A percentile compares a stretch with the other conserved stretches of the same genome.
Conservation (phyloP, 2,329 filamentous ascomycete genomes). For the Huntiella bhutanensis region DNA sequence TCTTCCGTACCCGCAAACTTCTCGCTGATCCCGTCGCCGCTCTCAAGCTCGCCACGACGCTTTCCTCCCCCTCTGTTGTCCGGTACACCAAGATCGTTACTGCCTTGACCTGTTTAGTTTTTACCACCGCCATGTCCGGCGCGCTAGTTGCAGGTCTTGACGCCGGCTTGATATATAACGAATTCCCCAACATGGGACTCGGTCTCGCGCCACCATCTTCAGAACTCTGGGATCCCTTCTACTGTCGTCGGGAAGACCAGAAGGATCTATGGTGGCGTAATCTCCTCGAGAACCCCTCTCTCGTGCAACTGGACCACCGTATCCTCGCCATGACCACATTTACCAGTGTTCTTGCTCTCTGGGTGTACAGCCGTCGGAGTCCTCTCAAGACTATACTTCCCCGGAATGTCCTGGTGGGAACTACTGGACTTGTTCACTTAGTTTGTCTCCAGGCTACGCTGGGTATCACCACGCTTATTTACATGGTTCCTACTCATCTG, state of each 20-base stretch:
- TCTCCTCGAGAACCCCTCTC: conserved; percentile 87
- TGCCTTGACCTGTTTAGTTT: conserved; percentile 56
- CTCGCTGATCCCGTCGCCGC: conserved; percentile 47
- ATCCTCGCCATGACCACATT: conserved; percentile 83
- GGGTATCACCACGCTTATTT: conserved; percentile 79
- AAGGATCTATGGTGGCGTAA: conserved; percentile 93
- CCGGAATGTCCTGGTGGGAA: conserved; percentile 42
- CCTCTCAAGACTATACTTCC: conserved; percentile 40
- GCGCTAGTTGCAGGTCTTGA: conserved; percentile 88
- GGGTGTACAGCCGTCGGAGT: conserved; percentile 57
- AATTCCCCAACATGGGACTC: conserved; percentile 88
- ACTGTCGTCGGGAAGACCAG: conserved; percentile 57
- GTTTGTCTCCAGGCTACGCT: conserved; percentile 65
- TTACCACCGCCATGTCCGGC: conserved; percentile 81
- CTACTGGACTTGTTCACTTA: conserved; percentile 66
- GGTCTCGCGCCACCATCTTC: conserved; percentile 62
- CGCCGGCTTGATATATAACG: conserved; percentile 94
- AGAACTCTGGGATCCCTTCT: conserved; percentile 74
- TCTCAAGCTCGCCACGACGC: conserved; percentile 36
- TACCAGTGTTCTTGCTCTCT: conserved; percentile 58
- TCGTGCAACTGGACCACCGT: conserved; percentile 90
- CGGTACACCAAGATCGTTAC: conserved; percentile 56
- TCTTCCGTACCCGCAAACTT: conserved; percentile 60
- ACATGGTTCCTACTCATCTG: conserved; percentile 75
- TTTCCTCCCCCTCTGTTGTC: conserved; percentile 48